Evolutionary conservation across 371 early-diverging fungal genomes (phyloP).

Genomic region (Phascolomyces articulosus): DNA sequence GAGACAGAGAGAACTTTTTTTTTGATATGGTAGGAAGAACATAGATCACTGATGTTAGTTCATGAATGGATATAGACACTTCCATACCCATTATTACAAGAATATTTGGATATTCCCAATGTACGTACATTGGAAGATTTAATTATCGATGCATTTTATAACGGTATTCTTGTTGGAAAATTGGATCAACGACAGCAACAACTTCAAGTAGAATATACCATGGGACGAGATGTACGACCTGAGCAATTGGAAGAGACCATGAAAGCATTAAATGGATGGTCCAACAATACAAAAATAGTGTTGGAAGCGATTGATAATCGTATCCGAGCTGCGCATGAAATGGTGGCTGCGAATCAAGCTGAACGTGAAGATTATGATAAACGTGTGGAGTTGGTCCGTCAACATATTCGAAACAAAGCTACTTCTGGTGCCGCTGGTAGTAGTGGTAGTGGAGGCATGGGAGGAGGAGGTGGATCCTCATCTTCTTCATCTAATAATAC

Average conservation of each 20-base stretch:
- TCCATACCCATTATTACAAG: slow-evolving; percentile 64
- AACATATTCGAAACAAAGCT: slow-evolving; percentile 29
- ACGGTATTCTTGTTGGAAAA: slow-evolving; percentile 76
- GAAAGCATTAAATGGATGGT: slow-evolving; percentile 63
- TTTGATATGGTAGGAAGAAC: slow-evolving; percentile 1
- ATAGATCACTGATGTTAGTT: not conserved
- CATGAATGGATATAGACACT: slow-evolving; percentile 51
- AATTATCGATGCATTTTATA: slow-evolving; percentile 86
- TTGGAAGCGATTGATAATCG: slow-evolving; percentile 68
- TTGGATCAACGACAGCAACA: slow-evolving; percentile 79
- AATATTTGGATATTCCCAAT: slow-evolving; percentile 71
- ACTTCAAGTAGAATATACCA: slow-evolving; percentile 78
- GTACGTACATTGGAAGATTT: slow-evolving; percentile 85
- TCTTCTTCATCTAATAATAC: too few relatives aligned
- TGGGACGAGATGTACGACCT: slow-evolving; percentile 82
- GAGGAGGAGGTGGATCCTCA: too few relatives aligned
- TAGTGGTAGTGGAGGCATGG: too few relatives aligned
- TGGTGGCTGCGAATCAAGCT: slow-evolving; percentile 61
- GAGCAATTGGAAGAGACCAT: slow-evolving; percentile 65
- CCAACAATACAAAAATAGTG: slow-evolving; percentile 53
- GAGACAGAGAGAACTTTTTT: too few relatives aligned
- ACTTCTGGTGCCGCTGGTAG: not conserved
- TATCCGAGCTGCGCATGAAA: slow-evolving; percentile 60
- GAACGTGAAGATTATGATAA: slow-evolving; percentile 49
- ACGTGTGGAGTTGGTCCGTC: slow-evolving; percentile 50